Evolutionary conservation across 2,329 filamentous ascomycete genomes (phyloP).

Genomic region (Myotisia sp.): DNA sequence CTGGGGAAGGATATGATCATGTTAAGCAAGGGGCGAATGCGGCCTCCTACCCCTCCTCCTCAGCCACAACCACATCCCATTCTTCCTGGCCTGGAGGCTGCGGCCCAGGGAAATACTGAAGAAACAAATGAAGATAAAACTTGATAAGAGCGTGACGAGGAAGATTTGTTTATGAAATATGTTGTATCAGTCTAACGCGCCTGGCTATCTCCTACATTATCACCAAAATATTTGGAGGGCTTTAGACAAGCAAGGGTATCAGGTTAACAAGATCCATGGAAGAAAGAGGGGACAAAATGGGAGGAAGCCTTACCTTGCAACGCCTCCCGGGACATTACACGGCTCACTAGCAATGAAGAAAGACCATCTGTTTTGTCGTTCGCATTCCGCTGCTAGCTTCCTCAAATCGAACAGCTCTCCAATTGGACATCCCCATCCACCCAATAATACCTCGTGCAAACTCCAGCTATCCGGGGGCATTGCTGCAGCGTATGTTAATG

Average conservation of each 20-base stretch:
- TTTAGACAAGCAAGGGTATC: background rate
- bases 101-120: slow-evolving; percentile 11
- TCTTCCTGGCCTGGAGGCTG: slow-evolving; percentile 12
- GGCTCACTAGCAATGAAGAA: slow-evolving; percentile 39
- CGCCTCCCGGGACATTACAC: slow-evolving; percentile 36
- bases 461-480: slow-evolving; percentile 8
- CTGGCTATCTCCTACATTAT: slow-evolving; percentile 10
- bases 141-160: too few relatives aligned
- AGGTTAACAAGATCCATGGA: background rate
- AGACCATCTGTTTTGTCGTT: slow-evolving; percentile 29
- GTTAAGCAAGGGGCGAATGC: slow-evolving; percentile 46
- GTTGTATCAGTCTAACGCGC: background rate
- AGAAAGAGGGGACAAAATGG: background rate
- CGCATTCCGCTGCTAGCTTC: slow-evolving; percentile 25
- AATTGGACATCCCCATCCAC: slow-evolving; percentile 39
- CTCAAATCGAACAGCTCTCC: slow-evolving; percentile 37
- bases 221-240: slow-evolving; percentile 11
- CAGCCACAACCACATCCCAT: too few relatives aligned
- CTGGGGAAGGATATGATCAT: slow-evolving; percentile 73
- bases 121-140: slow-evolving; percentile 1
- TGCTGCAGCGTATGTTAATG: too few relatives aligned
- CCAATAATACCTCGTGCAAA: slow-evolving; percentile 36
- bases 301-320: slow-evolving; percentile 16
- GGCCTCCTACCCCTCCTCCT: slow-evolving; percentile 6
- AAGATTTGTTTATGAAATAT: background rate